Conservation (phyloP, 768 basidiomycete genomes). For the Crepidotus variabilis region DNA sequence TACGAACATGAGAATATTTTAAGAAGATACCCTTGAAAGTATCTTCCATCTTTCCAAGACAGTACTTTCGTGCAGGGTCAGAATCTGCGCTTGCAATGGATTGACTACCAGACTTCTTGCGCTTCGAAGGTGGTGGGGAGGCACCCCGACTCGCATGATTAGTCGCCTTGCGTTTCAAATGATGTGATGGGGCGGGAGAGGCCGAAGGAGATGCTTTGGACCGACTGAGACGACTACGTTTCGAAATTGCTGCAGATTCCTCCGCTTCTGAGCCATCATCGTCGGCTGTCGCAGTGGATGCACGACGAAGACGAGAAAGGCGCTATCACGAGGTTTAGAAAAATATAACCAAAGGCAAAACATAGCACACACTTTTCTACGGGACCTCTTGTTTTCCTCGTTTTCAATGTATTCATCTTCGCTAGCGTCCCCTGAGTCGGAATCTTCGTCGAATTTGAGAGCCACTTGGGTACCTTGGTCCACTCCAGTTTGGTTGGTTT, state of each 20-base stretch:
- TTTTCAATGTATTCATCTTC: constrained; percentile 73
- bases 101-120: constrained; percentile 15
- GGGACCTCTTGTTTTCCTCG: constrained; percentile 22
- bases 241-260: constrained; percentile 19
- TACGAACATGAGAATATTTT: constrained; percentile 57
- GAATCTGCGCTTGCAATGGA: constrained; percentile 17
- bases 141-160: constrained; percentile 17
- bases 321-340: constrained; percentile 30
- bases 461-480: not conserved
- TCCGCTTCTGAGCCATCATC: constrained; percentile 35
- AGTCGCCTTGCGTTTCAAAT: constrained; percentile 57
- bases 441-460: constrained; percentile 31
- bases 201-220: constrained; percentile 26
- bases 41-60: constrained; percentile 70
- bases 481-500: not conserved
- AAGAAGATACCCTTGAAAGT: constrained; percentile 68
- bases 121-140: constrained; percentile 18
- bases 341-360: constrained; percentile 7
- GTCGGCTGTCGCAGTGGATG: constrained; percentile 29
- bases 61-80: constrained; percentile 77
- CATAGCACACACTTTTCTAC: constrained; percentile 38
- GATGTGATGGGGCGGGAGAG: constrained; percentile 19
- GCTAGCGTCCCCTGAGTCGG: constrained; percentile 48
- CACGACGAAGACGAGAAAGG: constrained; percentile 29
- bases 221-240: constrained; percentile 23